Conservation (phyloP, 208 protist species). For the Trypanosoma boissoni region DNA sequence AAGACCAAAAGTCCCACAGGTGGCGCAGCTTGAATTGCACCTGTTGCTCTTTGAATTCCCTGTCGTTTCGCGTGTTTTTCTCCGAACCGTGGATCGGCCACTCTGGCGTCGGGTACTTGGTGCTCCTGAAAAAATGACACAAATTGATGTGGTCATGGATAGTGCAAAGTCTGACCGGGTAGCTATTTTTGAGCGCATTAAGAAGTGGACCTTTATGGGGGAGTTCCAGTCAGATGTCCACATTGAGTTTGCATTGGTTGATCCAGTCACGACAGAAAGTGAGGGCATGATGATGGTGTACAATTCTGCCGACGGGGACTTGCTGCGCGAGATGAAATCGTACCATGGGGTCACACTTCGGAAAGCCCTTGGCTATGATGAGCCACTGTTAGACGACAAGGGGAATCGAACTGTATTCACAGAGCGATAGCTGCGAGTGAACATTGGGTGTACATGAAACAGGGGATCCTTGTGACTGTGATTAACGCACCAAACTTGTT, state of each 20-base stretch:
- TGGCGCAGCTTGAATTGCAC: constrained; percentile 85
- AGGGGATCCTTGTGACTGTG: too few species aligned
- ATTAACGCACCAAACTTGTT: too few species aligned
- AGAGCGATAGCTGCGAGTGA: constrained; percentile 18
- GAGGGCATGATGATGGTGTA: constrained; percentile 62
- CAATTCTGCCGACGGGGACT: constrained; percentile 38
- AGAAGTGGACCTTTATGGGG: constrained; percentile 84
- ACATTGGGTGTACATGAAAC: background rate
- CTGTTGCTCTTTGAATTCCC: constrained; percentile 69
- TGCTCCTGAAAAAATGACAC: constrained; percentile 63
- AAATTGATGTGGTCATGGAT: constrained; percentile 77
- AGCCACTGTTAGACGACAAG: constrained; percentile 56
- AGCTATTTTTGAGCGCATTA: constrained; percentile 65
- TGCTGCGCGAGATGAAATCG: constrained; percentile 59
- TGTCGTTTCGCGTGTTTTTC: constrained; percentile 60
- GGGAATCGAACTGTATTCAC: constrained; percentile 40
- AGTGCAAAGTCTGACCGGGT: constrained; percentile 36
- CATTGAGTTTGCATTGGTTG: constrained; percentile 55
- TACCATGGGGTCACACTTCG: constrained; percentile 61
- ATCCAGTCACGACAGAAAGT: constrained; percentile 28
- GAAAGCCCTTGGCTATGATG: constrained; percentile 68
- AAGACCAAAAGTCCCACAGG: constrained; percentile 51
- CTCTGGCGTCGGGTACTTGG: constrained; percentile 69
- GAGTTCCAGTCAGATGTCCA: constrained; percentile 87
- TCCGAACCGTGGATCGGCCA: constrained; percentile 72